Evolutionary conservation across 176 grass and related monocot genomes (phyloP), one percentile per base, ranked within the genome.

Genomic region (Eleusine coracana): DNA sequence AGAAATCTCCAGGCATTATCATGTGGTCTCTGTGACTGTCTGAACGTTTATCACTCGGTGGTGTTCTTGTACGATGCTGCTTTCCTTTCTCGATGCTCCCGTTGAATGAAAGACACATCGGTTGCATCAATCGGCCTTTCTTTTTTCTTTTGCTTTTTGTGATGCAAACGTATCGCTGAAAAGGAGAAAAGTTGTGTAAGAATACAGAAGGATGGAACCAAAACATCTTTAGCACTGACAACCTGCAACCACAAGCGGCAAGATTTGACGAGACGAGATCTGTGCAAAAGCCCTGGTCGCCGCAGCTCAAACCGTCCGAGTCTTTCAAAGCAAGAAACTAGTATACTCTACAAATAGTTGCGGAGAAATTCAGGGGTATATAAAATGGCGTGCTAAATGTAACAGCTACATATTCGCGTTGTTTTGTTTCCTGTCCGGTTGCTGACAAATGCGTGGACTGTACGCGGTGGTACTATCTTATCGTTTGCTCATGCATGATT

Each of bases 151-250:
- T 39, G 7, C 7, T 21, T 50, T 34, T 74, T 14, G 29, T 66
- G 83, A 82, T 18, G 75, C 58, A 21, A 82, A 89, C 83, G 64
- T 70, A 55, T 76, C 87, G 10, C 29, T 80, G 50, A 41, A 74
- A 82, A 38, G 49, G 1, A 1, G 7, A 58, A 34, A 64, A 82
- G 82, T 10, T 23, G 75, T 15, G 61, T 44, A 11, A 82, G 15
- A 21, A 66, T 74, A 66, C 83, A 54, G 21, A 21, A 20, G 79
- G 61, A 61, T 21, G 79, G 74, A 62, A 74, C 74, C 78, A 86
- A 66, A 64, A 10, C 61, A 38, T 74, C 49, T 90, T 82, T 67
- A 21, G 23, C 38, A 66, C 78, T 73, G 67, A 73, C 83, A 70
- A 20, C 48, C 23, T 62, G 71, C 85, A n/a, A 10, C 4, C 40